These are phyloP conservation scores for Simmondsia chinensis DNA, from an alignment of 148 eudicot species.

Conservation along the genomic window DNA sequence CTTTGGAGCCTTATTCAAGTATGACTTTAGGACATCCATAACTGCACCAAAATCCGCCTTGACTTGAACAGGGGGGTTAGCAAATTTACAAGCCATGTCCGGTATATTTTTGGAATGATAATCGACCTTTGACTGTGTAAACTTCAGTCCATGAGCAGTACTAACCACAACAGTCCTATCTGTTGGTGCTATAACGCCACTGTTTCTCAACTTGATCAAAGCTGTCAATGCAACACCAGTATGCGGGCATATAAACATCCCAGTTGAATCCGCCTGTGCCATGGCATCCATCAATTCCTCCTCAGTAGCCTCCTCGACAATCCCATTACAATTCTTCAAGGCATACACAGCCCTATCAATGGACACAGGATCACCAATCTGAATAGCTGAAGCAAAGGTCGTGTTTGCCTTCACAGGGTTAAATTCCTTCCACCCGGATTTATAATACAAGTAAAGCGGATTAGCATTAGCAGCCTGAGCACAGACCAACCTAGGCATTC, in stretches of 20 bases:
- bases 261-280: conserved; percentile 96
- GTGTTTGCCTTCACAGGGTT: conserved; percentile 71
- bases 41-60: conserved; percentile 87
- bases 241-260: conserved; percentile 96
- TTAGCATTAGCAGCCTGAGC: conserved; percentile 97
- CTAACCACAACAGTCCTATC: conserved; percentile 95
- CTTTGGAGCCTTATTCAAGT: conserved; percentile 31
- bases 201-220: conserved; percentile 58
- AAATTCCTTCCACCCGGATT: conserved; percentile 74
- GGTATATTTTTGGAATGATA: conserved; percentile 67
- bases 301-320: conserved; percentile 95
- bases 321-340: conserved; percentile 57
- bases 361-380: conserved; percentile 95
- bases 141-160: conserved; percentile 77
- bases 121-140: conserved; percentile 72
- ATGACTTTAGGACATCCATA: conserved; percentile 80
- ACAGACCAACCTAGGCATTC: conserved; percentile 77
- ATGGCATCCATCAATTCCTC: conserved; percentile 96
- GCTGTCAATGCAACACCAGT: conserved; percentile 92
- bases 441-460: conserved; percentile 67
- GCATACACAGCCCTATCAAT: conserved; percentile 89
- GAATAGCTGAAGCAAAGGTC: conserved; percentile 90
- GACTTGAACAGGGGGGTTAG: conserved; percentile 80
- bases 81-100: conserved; percentile 66
- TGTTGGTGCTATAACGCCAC: conserved; percentile 53